Evolutionary conservation across 306 rosid genomes (phyloP).

Genomic region (Medicago lupulina): DNA sequence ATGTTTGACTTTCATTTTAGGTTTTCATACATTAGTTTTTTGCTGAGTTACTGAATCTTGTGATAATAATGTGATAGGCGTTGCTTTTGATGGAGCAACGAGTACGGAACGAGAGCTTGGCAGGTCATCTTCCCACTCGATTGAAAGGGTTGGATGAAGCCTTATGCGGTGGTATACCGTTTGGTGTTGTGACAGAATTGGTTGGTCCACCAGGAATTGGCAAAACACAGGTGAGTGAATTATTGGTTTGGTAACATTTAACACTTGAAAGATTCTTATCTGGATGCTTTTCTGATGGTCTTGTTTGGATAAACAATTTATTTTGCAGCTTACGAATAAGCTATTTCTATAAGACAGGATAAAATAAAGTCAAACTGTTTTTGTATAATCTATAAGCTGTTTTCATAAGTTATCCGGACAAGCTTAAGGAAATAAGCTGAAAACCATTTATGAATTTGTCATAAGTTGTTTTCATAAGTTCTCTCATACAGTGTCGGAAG

Average conservation of each 20-base stretch:
- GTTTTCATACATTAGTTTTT: constrained; percentile 2
- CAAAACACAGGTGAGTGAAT: constrained; percentile 80
- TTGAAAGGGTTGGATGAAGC: constrained; percentile 89
- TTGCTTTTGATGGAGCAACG: constrained; percentile 74
- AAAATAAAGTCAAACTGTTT: no score
- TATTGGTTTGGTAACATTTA: constrained; percentile 14
- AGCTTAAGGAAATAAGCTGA: no score
- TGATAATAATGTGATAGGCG: constrained; percentile 53
- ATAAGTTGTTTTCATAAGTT: no score
- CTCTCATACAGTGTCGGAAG: no score
- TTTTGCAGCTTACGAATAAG: no score
- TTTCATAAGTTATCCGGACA: no score
- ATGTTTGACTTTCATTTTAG: not conserved
- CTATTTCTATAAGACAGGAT: no score
- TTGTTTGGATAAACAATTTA: no score
- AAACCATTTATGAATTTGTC: no score
- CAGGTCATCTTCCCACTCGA: constrained; percentile 84
- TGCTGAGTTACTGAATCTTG: constrained; percentile 41
- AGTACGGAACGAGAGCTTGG: constrained; percentile 62
- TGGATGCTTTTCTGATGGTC: not conserved
- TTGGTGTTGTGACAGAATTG: constrained; percentile 91
- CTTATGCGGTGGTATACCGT: constrained; percentile 86
- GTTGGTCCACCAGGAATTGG: constrained; percentile 98
- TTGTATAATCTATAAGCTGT: no score
- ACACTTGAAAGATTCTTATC: not conserved